Evolutionary conservation across 495 filamentous ascomycete species (phyloP), one percentile per base, ranked within the genome.

Genomic region (Lasiosphaeria miniovina): DNA sequence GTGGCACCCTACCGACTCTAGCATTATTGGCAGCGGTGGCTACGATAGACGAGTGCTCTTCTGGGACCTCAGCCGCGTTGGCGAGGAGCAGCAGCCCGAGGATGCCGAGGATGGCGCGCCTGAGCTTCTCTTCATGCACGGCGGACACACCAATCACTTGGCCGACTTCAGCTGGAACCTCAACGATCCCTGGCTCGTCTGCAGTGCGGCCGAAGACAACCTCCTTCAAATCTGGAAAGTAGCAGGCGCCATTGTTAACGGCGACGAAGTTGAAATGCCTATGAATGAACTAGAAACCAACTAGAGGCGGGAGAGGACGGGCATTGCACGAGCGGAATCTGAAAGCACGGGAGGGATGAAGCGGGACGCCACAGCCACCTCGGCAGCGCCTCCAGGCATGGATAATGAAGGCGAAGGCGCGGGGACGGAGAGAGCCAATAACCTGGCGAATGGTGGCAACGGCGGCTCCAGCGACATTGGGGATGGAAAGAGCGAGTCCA

Each of bases 91-190:
- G 75, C 88, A 86, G 7, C 89, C 91, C 0, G 95, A 98, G 57
- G 95, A 99, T 74, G 84, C 84, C n/a, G 95, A 98, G 63, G 95
- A 99, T 72, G 95, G 95, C 1, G 90, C 92, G 8, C 94, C 95
- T 45, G 95, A 99, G 72, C 80, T 99, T 88, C 77, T 96, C 12
- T 99, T 99, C 72, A 99, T 99, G 94, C 95, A 99, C 65, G 95
- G 94, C 59, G 95, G 95, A 31, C 95, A 98, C 75, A 99, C 93
- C 14, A 96, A 96, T 70, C 88, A 93, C 56, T 86, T 99, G 45
- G 89, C 89, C 9, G 95, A 99, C 73, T 98, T 99, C 65, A 91
- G 87, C 77, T 99, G 93, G 93, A 99, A 98, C 70, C 82, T 86
- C 59, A 96, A 92, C 66, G 90, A 96, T 66, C 92, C 92, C 11